phyloP scores from a whole-genome alignment of 1,139 yeast genomes.

The Candida pseudocylindracea region DNA sequence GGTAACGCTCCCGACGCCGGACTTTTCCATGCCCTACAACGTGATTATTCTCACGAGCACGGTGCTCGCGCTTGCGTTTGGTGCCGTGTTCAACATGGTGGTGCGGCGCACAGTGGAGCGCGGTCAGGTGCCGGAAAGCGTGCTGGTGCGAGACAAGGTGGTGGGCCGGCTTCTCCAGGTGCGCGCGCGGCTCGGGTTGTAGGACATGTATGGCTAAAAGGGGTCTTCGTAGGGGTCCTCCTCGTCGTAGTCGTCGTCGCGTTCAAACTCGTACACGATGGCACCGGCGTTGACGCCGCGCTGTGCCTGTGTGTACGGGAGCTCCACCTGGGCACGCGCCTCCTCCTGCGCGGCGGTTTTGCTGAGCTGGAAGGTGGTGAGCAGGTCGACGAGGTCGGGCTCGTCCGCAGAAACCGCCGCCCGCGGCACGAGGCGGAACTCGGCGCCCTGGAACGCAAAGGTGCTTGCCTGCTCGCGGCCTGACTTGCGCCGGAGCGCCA shows the following conservation, averaged over 20 bases:
- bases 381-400: constrained; percentile 31
- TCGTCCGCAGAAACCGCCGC: constrained; percentile 8
- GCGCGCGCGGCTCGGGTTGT: background rate
- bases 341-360: constrained; percentile 53
- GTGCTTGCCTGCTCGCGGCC: constrained; percentile 50
- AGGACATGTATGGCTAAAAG: constrained; percentile 18
- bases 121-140: constrained; percentile 24
- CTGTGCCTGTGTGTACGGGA: constrained; percentile 83
- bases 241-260: constrained; percentile 81
- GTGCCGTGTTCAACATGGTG: constrained; percentile 60
- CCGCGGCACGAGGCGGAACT: constrained; percentile 9
- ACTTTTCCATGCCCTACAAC: constrained; percentile 96
- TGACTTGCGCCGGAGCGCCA: constrained; percentile 59
- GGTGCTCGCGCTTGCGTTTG: constrained; percentile 80
- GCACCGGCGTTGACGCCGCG: constrained; percentile 65
- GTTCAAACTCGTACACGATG: constrained; percentile 77
- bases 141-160: constrained; percentile 60
- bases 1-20: constrained; percentile 85
- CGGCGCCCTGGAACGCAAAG: constrained; percentile 26
- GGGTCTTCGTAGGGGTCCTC: constrained; percentile 98
- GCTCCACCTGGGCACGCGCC: constrained; percentile 67
- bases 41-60: constrained; percentile 91
- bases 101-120: too few species aligned
- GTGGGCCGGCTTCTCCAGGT: constrained; percentile 10
- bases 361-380: constrained; percentile 73